A percentile compares a stretch with the other conserved stretches of the same genome.
Conservation (phyloP, 495 filamentous ascomycete genomes). For the Staphylotrichum tortipilum region DNA sequence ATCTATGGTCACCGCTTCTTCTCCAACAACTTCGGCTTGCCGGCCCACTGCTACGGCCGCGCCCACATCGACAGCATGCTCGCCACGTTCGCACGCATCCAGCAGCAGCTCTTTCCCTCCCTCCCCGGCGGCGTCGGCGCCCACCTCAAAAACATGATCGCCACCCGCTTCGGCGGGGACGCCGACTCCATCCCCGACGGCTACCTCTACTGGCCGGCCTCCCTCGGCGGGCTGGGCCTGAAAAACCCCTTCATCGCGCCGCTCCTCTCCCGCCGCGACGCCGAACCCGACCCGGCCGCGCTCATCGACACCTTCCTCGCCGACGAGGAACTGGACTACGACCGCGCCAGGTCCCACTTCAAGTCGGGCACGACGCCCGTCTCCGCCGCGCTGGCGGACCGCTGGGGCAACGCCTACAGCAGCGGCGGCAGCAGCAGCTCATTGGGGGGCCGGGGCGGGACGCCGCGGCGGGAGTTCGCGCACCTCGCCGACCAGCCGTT, state of each 20-base stretch:
- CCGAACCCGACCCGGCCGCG: constrained; percentile 6
- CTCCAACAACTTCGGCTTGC: constrained; percentile 53
- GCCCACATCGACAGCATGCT: constrained; percentile 58
- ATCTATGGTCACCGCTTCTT: constrained; percentile 58
- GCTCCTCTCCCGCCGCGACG: constrained; percentile 10
- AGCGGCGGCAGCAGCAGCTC: background rate
- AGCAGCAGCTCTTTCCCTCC: constrained; percentile 38
- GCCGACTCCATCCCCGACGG: constrained; percentile 57
- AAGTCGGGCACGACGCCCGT: background rate
- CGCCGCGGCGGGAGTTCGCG: no score
- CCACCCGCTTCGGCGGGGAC: constrained; percentile 41
- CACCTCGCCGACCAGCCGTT: constrained; percentile 26
- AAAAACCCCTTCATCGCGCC: constrained; percentile 44
- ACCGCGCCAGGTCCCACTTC: constrained; percentile 28
- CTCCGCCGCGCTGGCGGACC: background rate
- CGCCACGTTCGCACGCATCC: constrained; percentile 49
- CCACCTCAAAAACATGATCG: constrained; percentile 43
- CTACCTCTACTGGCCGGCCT: constrained; percentile 50
- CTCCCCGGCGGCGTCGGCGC: constrained; percentile 15
- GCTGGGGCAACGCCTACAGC: background rate
- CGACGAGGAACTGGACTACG: constrained; percentile 34
- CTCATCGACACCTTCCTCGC: constrained; percentile 14
- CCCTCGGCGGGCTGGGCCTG: constrained; percentile 48
- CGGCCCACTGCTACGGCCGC: constrained; percentile 54
- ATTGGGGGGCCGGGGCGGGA: no score